Percentiles rank a stretch among this genome's conserved stretches.
Conservation (phyloP, 75 land plant species). For the Picea sitchensis region DNA sequence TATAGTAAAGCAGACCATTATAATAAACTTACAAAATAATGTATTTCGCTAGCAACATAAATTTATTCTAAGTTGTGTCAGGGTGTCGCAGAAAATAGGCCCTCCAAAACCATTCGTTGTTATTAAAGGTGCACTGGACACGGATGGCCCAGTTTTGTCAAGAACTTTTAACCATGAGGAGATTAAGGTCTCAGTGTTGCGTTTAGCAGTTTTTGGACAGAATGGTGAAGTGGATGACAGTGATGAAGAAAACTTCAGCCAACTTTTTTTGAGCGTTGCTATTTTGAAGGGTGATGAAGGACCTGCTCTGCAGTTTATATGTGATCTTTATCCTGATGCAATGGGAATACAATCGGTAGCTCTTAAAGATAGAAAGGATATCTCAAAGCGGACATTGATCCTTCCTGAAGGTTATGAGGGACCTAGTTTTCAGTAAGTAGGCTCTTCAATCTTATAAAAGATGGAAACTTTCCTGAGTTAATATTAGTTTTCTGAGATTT, state of each 20-base stretch:
- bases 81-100: constrained; percentile 46
- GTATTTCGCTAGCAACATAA: no score
- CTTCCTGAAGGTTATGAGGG: constrained; percentile 2
- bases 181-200: constrained; percentile 44
- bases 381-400: background rate
- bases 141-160: constrained; percentile 44
- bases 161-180: constrained; percentile 41
- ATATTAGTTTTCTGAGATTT: background rate
- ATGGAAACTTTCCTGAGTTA: background rate
- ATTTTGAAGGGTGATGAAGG: constrained; percentile 43
- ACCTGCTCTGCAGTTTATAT: constrained; percentile 42
- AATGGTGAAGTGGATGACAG: constrained; percentile 32
- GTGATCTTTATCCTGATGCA: constrained; percentile 73
- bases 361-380: constrained; percentile 11
- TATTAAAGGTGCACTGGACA: constrained; percentile 48
- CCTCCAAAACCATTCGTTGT: constrained; percentile 55
- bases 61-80: background rate
- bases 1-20: no score
- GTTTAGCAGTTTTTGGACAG: constrained; percentile 32
- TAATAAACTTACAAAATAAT: no score
- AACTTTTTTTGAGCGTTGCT: constrained; percentile 55
- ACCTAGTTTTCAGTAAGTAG: constrained; percentile 5
- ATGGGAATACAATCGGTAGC: constrained; percentile 67
- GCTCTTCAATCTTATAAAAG: background rate
- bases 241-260: constrained; percentile 43